Percentiles rank a stretch among this genome's conserved stretches.
Evolutionary conservation across 805 yeast genomes (phyloP).

Genomic region (Saturnispora zaruensis): DNA sequence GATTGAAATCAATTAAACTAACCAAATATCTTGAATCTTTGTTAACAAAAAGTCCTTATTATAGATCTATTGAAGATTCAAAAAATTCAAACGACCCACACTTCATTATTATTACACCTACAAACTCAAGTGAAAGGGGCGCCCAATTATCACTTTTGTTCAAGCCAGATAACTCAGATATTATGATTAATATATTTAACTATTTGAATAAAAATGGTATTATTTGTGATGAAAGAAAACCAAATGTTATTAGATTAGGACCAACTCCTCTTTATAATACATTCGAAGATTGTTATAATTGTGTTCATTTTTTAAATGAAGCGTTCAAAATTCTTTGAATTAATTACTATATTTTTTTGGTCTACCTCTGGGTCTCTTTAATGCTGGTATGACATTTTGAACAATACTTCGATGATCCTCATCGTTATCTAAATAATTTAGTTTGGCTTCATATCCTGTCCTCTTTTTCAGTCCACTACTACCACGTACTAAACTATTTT

Average conservation of each 20-base stretch:
- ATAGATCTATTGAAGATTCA: constrained; percentile 26
- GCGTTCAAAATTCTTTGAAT: background rate
- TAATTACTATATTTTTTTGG: constrained; percentile 10
- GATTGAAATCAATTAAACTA: constrained; percentile 47
- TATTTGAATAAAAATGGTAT: constrained; percentile 50
- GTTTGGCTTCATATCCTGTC: background rate
- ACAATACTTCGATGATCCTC: constrained; percentile 5
- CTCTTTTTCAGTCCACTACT: constrained; percentile 4
- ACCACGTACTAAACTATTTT: background rate
- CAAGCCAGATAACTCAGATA: constrained; percentile 36
- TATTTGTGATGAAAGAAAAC: constrained; percentile 82
- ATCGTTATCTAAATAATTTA: background rate
- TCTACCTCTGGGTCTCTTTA: constrained; percentile 14
- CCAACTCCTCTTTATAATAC: constrained; percentile 81
- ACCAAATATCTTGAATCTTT: constrained; percentile 48
- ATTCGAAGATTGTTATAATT: constrained; percentile 49
- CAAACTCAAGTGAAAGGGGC: constrained; percentile 52
- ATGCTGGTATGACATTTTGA: constrained; percentile 7
- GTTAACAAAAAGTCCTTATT: constrained; percentile 40
- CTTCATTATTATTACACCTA: constrained; percentile 72
- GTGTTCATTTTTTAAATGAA: constrained; percentile 21
- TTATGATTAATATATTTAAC: constrained; percentile 54
- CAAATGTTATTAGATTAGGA: constrained; percentile 83
- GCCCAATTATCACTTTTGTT: constrained; percentile 76
- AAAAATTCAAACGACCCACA: constrained; percentile 24